Conservation (phyloP, 148 eudicot genomes). For the Polygonum aviculare region DNA sequence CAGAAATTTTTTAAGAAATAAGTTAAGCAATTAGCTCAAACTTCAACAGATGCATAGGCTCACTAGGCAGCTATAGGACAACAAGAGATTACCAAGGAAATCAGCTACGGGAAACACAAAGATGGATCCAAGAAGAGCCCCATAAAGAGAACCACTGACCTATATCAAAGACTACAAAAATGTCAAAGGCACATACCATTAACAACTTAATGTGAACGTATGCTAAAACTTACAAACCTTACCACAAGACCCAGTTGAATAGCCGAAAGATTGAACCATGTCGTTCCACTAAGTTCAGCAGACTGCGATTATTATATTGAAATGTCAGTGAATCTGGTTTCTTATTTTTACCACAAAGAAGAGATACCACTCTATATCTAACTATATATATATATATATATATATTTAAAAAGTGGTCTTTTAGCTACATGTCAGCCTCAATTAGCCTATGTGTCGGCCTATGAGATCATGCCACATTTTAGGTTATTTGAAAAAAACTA, state of each 20-base stretch:
- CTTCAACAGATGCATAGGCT: background rate
- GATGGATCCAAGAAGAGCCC: constrained; percentile 93
- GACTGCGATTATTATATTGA: constrained; percentile 44
- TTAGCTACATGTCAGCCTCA: too few relatives aligned
- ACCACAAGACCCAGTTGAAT: constrained; percentile 94
- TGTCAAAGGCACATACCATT: background rate
- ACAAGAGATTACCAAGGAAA: constrained; percentile 60
- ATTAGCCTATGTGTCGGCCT: too few relatives aligned
- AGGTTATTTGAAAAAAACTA: too few relatives aligned
- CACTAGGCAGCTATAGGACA: background rate
- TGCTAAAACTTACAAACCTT: constrained; percentile 22
- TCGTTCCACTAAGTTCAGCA: constrained; percentile 88
- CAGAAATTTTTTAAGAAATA: constrained; percentile 10
- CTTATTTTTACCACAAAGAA: background rate
- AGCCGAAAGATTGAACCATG: constrained; percentile 89
- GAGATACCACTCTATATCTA: background rate
- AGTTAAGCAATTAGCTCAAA: constrained; percentile 2
- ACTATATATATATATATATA: too few relatives aligned
- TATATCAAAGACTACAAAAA: constrained; percentile 23
- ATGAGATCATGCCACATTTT: too few relatives aligned
- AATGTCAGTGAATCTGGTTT: background rate
- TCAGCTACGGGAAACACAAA: constrained; percentile 84
- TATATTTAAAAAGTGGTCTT: too few relatives aligned
- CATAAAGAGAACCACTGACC: constrained; percentile 96
- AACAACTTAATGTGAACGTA: background rate